Evolutionary conservation across 2,329 filamentous ascomycete genomes (phyloP), one percentile per base, ranked within the genome.

Genomic region (Talaromyces verruculosus): DNA sequence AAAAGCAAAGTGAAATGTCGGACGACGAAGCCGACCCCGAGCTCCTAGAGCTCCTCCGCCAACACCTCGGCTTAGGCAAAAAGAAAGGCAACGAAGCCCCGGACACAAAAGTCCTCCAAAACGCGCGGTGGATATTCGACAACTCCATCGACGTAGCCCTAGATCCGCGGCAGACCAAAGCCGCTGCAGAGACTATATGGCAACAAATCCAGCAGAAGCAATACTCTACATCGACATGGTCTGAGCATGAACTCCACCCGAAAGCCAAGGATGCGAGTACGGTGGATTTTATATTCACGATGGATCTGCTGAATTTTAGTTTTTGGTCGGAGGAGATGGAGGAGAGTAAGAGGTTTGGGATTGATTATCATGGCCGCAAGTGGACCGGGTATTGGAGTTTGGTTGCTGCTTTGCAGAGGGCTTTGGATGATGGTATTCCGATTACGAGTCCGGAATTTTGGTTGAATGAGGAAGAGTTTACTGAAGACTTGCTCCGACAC

Each of bases 381-480:
- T 98, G 93, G 92, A 97, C 93, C 0, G 95, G 95, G 3, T 99
- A 99, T 78, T 97, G 91, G 89, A 96, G 93, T 76, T 80, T 99
- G 65, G 92, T 98, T 22, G 95, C 95, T 28, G 87, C 91, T 25
- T 78, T 99, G 72, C 91, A 93, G 77, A 84, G 95, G 72, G 96
- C 93, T 1, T 80, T 98, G 49, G 93, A 98, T 61, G 93, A 97
- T 83, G 90, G 91, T 64, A 91, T 97, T 64, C 91, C 93, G 17
- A 96, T 99, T 67, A 97, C 93, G 5, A 91, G 88, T 67, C 91
- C 94, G 5, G 85, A 89, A 61, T 98, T 92, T 75, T 99, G 94
- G 94, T 83, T 89, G 61, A 86, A 91, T 71, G 87, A 92, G 74
- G 84, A 89, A 39, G 85, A 90, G 69, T 96, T 91, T 77, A 91